These are phyloP conservation scores for Ilyonectria destructans DNA, from an alignment of 2,329 filamentous ascomycete genomes.

Conservation along the genomic window DNA sequence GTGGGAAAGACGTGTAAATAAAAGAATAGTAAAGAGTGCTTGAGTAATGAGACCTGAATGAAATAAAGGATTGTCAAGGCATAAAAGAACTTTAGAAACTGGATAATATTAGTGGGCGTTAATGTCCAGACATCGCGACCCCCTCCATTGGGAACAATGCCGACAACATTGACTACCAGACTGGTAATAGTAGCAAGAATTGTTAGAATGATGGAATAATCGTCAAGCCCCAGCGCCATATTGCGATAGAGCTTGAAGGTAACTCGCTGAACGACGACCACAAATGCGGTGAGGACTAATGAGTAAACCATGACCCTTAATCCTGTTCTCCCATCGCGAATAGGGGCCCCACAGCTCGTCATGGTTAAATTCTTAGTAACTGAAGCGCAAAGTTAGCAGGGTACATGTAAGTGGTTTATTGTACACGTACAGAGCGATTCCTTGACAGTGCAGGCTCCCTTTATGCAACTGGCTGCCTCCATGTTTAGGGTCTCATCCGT, in stretches of 20 bases:
- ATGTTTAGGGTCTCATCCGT: slow-evolving; percentile 47
- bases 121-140: slow-evolving; percentile 69
- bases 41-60: slow-evolving; percentile 61
- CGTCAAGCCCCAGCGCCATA: slow-evolving; percentile 57
- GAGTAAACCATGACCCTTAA: slow-evolving; percentile 54
- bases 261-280: slow-evolving; percentile 62
- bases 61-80: slow-evolving; percentile 64
- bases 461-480: slow-evolving; percentile 49
- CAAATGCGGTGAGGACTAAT: slow-evolving; percentile 55
- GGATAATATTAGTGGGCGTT: slow-evolving; percentile 57
- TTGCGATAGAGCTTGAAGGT: slow-evolving; percentile 54
- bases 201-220: slow-evolving; percentile 54
- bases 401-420: not conserved
- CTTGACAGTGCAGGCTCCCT: slow-evolving; percentile 48
- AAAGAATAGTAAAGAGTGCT: slow-evolving; percentile 69
- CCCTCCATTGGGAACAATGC: slow-evolving; percentile 59
- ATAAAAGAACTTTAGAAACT: slow-evolving; percentile 62
- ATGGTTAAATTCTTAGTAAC: slow-evolving; percentile 46
- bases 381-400: not conserved
- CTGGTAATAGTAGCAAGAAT: slow-evolving; percentile 50
- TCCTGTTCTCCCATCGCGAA: slow-evolving; percentile 50
- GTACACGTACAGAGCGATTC: slow-evolving; percentile 51
- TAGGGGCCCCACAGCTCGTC: slow-evolving; percentile 47
- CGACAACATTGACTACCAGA: slow-evolving; percentile 52
- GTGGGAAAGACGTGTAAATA: slow-evolving; percentile 70